Base-by-base conservation (phyloP, 1,139 yeast species). In the Pichia terricola region DNA sequence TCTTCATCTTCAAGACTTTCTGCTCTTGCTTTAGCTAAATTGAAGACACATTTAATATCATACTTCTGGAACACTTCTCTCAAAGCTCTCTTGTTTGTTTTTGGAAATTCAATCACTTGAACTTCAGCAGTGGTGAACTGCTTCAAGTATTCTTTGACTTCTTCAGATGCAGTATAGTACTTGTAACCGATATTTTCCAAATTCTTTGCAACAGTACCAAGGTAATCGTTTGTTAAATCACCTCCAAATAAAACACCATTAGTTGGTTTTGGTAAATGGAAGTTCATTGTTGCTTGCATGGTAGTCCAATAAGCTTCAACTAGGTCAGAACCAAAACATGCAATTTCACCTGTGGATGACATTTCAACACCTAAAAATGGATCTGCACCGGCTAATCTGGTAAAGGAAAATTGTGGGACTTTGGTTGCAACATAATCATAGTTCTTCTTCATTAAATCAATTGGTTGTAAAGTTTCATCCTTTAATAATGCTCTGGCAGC, bases 291-390 rank as follows among this genome's bases (percentile, higher is more conserved):
- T 41, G 96, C 79, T 71, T 91, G 97, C 56, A 91, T 79, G 11
- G 97, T 83, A 35, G 96, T 83, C 97, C 97, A 91, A 73, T 91
- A 91, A 35, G 97, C 96, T 66, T 91, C 98, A 50, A 76, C 62
- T 52, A 82, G 67, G 64, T 87, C 82, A 53, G 71, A 72, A 58
- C 98, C 98, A 62, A 91, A 91, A 64, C 96, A 85, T 28, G 98
- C 98, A 61, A 91, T 83, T 70, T 91, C 98, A 64, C 98, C 98
- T 41, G 98, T 91, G 11, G 97, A 89, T 5, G 97, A 84, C 98
- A 91, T 91, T 70, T 91, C 98, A 54, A 91, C 98, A 49, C 98
- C 98, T 61, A 91, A 75, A 75, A 85, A 88, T 53, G 98, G 98
- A 65, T 91, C 98, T 40, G 98, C 98, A 53, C 98, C 98, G 11